These are phyloP conservation scores for Lactuca sativa DNA, from an alignment of 129 eudicot genomes.

Conservation along the genomic window DNA sequence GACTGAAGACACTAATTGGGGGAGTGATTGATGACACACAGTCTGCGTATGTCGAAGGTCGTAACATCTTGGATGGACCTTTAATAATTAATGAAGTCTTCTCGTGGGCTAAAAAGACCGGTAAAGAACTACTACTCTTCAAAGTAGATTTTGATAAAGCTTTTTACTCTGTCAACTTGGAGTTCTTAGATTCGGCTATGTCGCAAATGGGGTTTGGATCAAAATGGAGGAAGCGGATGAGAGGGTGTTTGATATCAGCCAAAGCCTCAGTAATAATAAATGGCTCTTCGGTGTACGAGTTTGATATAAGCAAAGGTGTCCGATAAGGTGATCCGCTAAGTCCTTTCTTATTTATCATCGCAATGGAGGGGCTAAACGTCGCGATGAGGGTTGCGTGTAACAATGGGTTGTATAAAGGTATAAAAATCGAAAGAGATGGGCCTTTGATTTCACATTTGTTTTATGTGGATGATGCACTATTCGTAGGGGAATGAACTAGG, in stretches of 20 bases:
- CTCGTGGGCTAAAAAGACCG: background rate
- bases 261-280: background rate
- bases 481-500: no score
- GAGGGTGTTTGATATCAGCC: background rate
- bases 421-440: no score
- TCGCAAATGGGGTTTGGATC: background rate
- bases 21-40: background rate
- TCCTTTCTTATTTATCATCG: no score
- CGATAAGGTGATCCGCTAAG: background rate
- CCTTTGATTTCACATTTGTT: no score
- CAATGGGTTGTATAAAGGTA: no score
- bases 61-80: background rate
- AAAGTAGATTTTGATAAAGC: background rate
- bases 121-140: no score
- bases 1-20: no score
- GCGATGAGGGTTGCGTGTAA: no score
- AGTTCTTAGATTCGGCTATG: background rate
- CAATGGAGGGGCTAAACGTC: no score
- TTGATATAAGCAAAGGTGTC: background rate
- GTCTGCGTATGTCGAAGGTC: background rate
- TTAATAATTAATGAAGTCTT: background rate
- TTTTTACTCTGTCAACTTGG: background rate
- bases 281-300: background rate
- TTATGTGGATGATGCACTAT: no score
- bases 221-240: background rate